phyloP scores from a whole-genome alignment of 345 rosid genomes.

The Triadica sebifera region DNA sequence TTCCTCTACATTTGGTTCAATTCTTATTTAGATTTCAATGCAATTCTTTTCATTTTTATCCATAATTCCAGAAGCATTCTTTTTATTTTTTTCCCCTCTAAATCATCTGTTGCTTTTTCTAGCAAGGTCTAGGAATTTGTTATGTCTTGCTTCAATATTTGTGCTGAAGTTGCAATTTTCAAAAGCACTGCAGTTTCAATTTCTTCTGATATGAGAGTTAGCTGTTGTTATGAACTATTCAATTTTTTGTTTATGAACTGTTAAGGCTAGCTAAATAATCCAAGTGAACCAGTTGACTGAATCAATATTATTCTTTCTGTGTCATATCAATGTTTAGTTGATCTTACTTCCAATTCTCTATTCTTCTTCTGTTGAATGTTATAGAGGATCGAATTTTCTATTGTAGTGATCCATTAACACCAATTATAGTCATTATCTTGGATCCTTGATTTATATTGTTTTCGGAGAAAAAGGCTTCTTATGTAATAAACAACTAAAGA shows the following conservation, averaged over 20 bases:
- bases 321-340: neutral
- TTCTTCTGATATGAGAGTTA: neutral
- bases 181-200: neutral
- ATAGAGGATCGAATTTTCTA: no score
- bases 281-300: no score
- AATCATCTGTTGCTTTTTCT: no score
- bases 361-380: neutral
- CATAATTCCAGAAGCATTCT: no score
- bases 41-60: slow-evolving; percentile 1
- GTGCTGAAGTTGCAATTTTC: neutral
- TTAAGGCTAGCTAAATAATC: neutral
- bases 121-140: no score
- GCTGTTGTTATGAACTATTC: neutral
- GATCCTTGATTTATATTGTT: no score
- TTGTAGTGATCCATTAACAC: no score
- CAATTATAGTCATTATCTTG: no score
- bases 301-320: neutral
- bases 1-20: neutral
- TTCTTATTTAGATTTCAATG: neutral
- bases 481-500: no score
- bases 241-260: neutral
- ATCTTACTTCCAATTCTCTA: neutral
- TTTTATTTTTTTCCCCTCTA: neutral
- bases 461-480: no score
- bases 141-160: no score